Percentiles rank a stretch among this genome's conserved stretches.
Conservation (phyloP, 169 alveolate genomes). For the Fabrea salina region DNA sequence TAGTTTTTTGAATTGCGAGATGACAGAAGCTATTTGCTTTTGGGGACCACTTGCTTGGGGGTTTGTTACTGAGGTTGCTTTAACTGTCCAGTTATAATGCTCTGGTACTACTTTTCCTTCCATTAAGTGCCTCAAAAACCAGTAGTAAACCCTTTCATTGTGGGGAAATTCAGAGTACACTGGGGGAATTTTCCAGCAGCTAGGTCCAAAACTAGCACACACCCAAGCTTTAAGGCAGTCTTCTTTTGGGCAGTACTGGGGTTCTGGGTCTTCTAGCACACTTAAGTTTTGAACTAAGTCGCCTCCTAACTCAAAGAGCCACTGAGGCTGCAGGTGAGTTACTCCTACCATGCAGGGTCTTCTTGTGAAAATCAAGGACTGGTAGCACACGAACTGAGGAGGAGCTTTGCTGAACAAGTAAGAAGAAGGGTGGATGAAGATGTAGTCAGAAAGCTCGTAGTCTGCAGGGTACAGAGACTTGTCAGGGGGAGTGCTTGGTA, state of each 20-base stretch:
- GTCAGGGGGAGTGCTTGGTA: background rate
- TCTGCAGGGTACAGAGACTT: conserved; percentile 1
- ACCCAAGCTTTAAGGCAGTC: background rate
- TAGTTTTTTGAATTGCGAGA: too few species aligned
- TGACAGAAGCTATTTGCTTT: background rate
- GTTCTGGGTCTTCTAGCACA: background rate
- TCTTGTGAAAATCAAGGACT: background rate
- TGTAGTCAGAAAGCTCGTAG: background rate
- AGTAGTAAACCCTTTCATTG: background rate
- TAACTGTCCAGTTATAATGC: background rate
- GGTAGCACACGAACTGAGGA: conserved; percentile 12
- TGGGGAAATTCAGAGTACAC: background rate
- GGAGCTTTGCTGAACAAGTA: conserved; percentile 2
- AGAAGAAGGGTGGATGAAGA: conserved; percentile 35
- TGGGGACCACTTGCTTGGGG: background rate
- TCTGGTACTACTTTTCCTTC: background rate
- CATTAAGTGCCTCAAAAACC: background rate
- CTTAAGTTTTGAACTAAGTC: background rate
- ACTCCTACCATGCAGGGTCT: conserved; percentile 1
- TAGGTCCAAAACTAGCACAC: background rate
- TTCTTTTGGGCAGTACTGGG: background rate
- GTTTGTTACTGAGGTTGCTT: background rate
- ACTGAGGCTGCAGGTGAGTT: background rate
- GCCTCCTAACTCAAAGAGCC: background rate
- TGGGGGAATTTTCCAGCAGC: background rate